Evolutionary conservation across 225 moss, liverwort and hornwort species (phyloP), one percentile per base, ranked within the genome.

Genomic region (Polytrichum formosum): DNA sequence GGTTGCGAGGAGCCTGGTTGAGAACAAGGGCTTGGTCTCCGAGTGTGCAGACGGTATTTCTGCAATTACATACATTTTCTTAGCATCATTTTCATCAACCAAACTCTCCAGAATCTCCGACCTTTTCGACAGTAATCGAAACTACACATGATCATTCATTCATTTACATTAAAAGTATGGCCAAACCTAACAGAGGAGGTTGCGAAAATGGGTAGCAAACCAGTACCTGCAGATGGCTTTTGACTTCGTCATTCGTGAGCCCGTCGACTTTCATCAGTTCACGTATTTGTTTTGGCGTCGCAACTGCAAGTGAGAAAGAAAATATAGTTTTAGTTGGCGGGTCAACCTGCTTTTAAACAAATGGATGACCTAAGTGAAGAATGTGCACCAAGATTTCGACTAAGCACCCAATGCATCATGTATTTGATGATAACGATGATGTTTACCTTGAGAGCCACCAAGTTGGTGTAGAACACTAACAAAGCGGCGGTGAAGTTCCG

Each of bases 241-340:
- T 98, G 68, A 98, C 98, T 87, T 98, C 98, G 66, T 98, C 98
- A 61, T 98, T 98, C 54, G 98, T 98, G 29, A 98, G 98, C 6
- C 98, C 94, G 27, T 98, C 98, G 56, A 98, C 98, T 82, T 98
- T 98, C 98, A 98, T 98, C 70, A 98, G 77, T 76, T 98, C 98
- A 64, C 98, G 82, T 35, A 98, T 98, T 68, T 98, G 98, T 56
- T 98, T 98, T 0, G 98, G 94, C 30, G 98, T 98, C 18, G 98
- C 98, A 65, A 94, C 97, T 97, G 83, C 72, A 58, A 53, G 53
- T 53, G 56, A 66, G 7, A 69, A 60, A 53, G 25, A 8, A 26
- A 22, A 5, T 46, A 59, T 5, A 72, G 23, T 65, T 63, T 26
- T 19, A 59, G 46, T 20, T 28, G 28, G 20, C 18, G 23, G 27